Conservation (phyloP, 148 eudicot species). For the Camellia japonica region DNA sequence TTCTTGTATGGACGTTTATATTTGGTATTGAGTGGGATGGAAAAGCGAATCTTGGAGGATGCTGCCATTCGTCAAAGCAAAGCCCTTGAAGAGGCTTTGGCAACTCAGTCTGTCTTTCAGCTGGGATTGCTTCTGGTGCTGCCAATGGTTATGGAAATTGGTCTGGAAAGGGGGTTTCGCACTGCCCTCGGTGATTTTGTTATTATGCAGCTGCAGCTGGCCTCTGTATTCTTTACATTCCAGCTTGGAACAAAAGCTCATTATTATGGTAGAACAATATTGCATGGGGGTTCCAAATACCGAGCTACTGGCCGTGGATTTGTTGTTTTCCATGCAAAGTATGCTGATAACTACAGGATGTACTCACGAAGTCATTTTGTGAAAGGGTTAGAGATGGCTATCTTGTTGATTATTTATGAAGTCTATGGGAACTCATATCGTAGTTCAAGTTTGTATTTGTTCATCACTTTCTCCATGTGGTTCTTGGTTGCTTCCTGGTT, state of each 20-base stretch:
- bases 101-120: slow-evolving; percentile 80
- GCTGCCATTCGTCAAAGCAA: slow-evolving; percentile 48
- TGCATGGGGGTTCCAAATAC: slow-evolving; percentile 97
- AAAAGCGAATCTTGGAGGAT: slow-evolving; percentile 62
- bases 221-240: slow-evolving; percentile 94
- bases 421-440: slow-evolving; percentile 80
- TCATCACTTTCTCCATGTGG: slow-evolving; percentile 96
- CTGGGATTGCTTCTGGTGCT: slow-evolving; percentile 78
- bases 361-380: slow-evolving; percentile 97
- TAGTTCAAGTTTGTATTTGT: slow-evolving; percentile 67
- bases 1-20: slow-evolving; percentile 86
- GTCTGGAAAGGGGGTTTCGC: slow-evolving; percentile 91
- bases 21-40: slow-evolving; percentile 89
- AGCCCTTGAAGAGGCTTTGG: slow-evolving; percentile 82
- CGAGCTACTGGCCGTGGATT: slow-evolving; percentile 99
- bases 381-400: slow-evolving; percentile 77
- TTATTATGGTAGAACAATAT: slow-evolving; percentile 81
- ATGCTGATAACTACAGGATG: slow-evolving; percentile 88
- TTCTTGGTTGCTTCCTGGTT: slow-evolving; percentile 92
- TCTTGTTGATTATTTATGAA: slow-evolving; percentile 70
- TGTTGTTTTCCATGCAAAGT: slow-evolving; percentile 95
- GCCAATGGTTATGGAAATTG: slow-evolving; percentile 98
- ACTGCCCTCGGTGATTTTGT: slow-evolving; percentile 88
- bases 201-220: slow-evolving; percentile 94
- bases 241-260: slow-evolving; percentile 99